A percentile compares a stretch with the other conserved stretches of the same genome.
Conservation (phyloP, 2,329 filamentous ascomycete genomes). For the Clonostachys sp. region DNA sequence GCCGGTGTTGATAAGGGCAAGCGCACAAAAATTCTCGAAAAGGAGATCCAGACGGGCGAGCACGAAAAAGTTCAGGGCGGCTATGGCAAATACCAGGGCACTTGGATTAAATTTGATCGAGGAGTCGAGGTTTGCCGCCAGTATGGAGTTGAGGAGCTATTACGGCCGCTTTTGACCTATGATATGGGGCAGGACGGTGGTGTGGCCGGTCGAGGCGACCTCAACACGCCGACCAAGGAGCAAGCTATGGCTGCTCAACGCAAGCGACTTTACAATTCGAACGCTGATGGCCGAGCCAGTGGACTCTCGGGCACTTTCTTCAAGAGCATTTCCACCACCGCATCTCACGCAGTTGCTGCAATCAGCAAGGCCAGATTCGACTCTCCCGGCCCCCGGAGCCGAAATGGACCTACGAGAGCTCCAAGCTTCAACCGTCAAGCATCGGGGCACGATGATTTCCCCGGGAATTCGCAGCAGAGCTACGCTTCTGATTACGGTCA, state of each 20-base stretch:
- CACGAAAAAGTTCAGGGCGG: slow-evolving; percentile 98
- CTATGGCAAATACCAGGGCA: slow-evolving; percentile 98
- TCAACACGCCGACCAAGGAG: slow-evolving; percentile 96
- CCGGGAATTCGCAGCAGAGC: slow-evolving; percentile 79
- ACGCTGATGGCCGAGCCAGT: slow-evolving; percentile 59
- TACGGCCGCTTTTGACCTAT: slow-evolving; percentile 72
- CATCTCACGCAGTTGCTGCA: slow-evolving; percentile 87
- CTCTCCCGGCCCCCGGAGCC: slow-evolving; percentile 69
- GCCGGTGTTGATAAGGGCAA: slow-evolving; percentile 97
- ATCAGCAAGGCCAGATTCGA: slow-evolving; percentile 96
- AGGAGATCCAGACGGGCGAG: slow-evolving; percentile 92
- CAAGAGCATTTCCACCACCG: slow-evolving; percentile 91
- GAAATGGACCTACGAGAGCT: slow-evolving; percentile 60
- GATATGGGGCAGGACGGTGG: slow-evolving; percentile 76
- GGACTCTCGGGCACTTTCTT: slow-evolving; percentile 84
- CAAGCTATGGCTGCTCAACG: slow-evolving; percentile 95
- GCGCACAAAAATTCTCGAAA: slow-evolving; percentile 95
- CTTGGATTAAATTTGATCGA: slow-evolving; percentile 93
- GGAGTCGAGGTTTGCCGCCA: slow-evolving; percentile 87
- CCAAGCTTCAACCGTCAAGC: slow-evolving; percentile 68
- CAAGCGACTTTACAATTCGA: slow-evolving; percentile 87
- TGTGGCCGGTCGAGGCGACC: slow-evolving; percentile 64
- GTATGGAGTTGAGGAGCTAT: slow-evolving; percentile 71
- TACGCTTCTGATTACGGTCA: slow-evolving; percentile 73
- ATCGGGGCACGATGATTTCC: slow-evolving; percentile 66